phyloP scores from a whole-genome alignment of 257 asterid genomes.

The Scutellaria minor region DNA sequence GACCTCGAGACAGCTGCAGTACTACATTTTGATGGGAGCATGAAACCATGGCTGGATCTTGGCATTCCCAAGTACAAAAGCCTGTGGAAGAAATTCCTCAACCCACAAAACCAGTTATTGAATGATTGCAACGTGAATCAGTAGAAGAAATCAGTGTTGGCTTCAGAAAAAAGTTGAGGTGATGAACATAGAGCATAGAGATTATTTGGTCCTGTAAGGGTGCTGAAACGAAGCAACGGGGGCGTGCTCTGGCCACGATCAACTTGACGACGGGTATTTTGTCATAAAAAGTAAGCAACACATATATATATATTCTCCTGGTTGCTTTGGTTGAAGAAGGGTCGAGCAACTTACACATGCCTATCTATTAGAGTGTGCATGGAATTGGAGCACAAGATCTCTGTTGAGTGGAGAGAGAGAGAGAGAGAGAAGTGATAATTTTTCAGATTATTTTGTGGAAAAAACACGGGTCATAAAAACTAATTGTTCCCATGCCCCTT shows the following conservation, averaged over 20 bases:
- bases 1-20: conserved; percentile 63
- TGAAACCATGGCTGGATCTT: conserved; percentile 99
- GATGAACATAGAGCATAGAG: conserved; percentile 33
- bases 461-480: conserved; percentile 22
- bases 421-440: conserved; percentile 28
- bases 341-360: conserved; percentile 37
- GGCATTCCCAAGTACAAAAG: conserved; percentile 79
- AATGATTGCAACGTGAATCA: conserved; percentile 87
- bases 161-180: conserved; percentile 38
- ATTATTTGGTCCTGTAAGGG: conserved; percentile 16
- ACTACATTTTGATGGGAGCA: conserved; percentile 90
- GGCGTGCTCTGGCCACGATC: conserved; percentile 36
- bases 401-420: neutral
- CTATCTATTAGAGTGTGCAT: conserved; percentile 43
- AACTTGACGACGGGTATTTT: conserved; percentile 25
- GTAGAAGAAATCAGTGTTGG: conserved; percentile 34
- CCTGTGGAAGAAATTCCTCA: conserved; percentile 75
- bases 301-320: conserved; percentile 29
- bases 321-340: conserved; percentile 41
- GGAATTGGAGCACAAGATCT: conserved; percentile 36
- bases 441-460: conserved; percentile 33
- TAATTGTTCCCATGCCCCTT: conserved; percentile 30
- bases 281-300: conserved; percentile 32
- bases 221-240: conserved; percentile 32
- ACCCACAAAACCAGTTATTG: conserved; percentile 69